Percentiles rank a stretch among this genome's conserved stretches.
Conservation (phyloP, 345 rosid genomes). For the Psidium guajava region DNA sequence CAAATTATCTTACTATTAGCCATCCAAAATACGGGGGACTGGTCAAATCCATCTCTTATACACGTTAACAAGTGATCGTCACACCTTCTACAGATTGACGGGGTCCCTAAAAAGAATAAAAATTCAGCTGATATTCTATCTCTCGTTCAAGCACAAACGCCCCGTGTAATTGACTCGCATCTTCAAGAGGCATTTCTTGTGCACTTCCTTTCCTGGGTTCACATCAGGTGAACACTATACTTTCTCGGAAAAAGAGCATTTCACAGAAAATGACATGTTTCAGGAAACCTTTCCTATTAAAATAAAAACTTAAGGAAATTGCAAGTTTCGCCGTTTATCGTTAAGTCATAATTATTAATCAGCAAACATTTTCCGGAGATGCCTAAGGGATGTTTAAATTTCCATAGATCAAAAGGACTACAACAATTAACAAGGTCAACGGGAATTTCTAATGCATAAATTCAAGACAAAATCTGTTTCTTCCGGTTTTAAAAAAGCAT, state of each 20-base stretch:
- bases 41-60: not conserved
- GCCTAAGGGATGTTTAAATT: not conserved
- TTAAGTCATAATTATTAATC: not conserved
- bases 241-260: not conserved
- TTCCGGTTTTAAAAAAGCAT: not conserved
- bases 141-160: not conserved
- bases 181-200: not conserved
- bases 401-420: not conserved
- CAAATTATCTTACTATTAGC: not conserved
- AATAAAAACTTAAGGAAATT: not conserved
- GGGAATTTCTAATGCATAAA: not conserved
- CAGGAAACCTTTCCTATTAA: not conserved
- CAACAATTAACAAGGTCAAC: not conserved
- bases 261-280: not conserved
- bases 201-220: not conserved
- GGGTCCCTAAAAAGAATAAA: not conserved
- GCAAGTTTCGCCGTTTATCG: not conserved
- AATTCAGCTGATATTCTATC: not conserved
- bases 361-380: not conserved
- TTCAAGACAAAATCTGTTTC: not conserved
- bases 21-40: not conserved
- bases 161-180: not conserved
- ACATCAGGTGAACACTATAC: not conserved
- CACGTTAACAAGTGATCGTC: not conserved
- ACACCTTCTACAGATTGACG: not conserved